Base-by-base conservation (phyloP, 495 filamentous ascomycete genomes). In the Filosporella fistucella region DNA sequence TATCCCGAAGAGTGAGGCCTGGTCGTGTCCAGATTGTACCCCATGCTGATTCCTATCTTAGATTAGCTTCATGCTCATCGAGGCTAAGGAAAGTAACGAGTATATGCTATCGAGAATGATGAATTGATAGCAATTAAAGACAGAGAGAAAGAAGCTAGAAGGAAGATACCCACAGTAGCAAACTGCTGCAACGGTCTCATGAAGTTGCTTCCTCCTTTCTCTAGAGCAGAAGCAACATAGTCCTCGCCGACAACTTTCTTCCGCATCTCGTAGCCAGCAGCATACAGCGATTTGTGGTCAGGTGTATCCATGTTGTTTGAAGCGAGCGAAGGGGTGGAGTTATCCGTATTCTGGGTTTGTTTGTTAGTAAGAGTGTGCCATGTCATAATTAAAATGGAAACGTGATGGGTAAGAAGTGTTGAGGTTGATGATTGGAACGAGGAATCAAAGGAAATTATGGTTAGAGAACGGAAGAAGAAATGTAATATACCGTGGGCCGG, bases 21-120 rank as follows among this genome's bases (percentile, higher is more conserved):
- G 71, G 71, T 1, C 76, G 60, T 1, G 65, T 61, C 74, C 74
- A 77, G 21, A 74, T 58, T 21, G 56, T 62, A 25, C 71, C 74
- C 74, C 74, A 80, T 29, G 62, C 63, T 9, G 55, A 62, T 61
- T 76, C 71, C 55, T 57, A 32, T 20, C 4, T 38, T 14, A 17
- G 21, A 8, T 17, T 33, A 21, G 20, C 11, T 4, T 39, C 21
- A 21, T 9, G 22, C 29, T 7, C 30, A 16, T 16, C 18, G n/a
- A n/a, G n/a, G n/a, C n/a, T 34, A n/a, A 21, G 18, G 4, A n/a
- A 30, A 17, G 12, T 28, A 8, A 8, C n/a, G 8, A 30, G 28
- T n/a, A 30, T n/a, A 8, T 30, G 28, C 28, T 30, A n/a, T 8
- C 8, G n/a, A 30, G n/a, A 30, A 30, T 30, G n/a, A n/a, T 30